Conservation (phyloP, 225 moss, liverwort and hornwort species). For the Bryum argenteum region DNA sequence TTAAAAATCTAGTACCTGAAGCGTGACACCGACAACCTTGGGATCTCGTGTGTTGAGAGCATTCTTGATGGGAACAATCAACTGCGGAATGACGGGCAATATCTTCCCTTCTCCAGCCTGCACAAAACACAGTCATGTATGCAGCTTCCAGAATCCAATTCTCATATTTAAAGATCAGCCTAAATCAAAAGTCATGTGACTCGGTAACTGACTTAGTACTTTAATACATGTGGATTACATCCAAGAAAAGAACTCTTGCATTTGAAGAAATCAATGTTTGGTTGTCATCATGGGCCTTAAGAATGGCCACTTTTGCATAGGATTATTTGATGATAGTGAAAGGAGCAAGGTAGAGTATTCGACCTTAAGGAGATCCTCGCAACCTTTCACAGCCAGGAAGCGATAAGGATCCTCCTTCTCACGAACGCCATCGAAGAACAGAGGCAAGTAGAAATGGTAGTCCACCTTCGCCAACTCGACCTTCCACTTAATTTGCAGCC, state of each 20-base stretch:
- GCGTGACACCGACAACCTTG: constrained; percentile 64
- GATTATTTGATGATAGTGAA: too few species aligned
- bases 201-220: too few species aligned
- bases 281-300: too few species aligned
- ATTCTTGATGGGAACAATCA: constrained; percentile 85
- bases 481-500: constrained; percentile 79
- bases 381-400: constrained; percentile 75
- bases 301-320: too few species aligned
- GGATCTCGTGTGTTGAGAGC: constrained; percentile 88
- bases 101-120: constrained; percentile 83
- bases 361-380: constrained; percentile 88
- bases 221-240: too few species aligned
- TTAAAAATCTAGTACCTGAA: constrained; percentile 47
- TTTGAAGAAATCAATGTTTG: too few species aligned
- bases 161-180: too few species aligned
- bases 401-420: constrained; percentile 80
- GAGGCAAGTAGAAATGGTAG: constrained; percentile 79
- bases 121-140: not conserved
- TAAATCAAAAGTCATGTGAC: too few species aligned
- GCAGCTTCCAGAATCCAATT: too few species aligned
- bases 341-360: too few species aligned
- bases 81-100: constrained; percentile 75
- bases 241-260: too few species aligned
- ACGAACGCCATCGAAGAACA: constrained; percentile 81
- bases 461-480: constrained; percentile 81